Base-by-base conservation (phyloP, 1,284 basidiomycete genomes). In the Phellopilus nigrolimitatus region DNA sequence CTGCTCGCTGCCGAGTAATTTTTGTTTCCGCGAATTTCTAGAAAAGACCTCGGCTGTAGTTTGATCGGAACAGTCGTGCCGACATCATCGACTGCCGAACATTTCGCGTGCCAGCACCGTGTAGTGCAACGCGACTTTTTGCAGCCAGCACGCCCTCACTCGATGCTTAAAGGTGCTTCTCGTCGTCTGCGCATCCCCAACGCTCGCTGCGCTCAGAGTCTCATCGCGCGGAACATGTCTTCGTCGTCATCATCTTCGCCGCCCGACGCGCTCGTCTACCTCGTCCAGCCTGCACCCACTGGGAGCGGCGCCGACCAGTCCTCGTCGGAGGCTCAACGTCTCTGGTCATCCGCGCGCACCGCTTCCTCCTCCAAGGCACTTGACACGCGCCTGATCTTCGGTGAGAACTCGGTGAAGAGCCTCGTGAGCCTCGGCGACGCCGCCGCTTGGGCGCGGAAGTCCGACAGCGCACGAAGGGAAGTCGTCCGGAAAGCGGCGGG, bases 401-500 rank as follows among this genome's bases (percentile, higher is more conserved):
- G 60, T 3, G 61, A 68, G 12, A 63, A 61, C 21, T 72, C 72
- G 36, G 64, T 84, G 43, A 75, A 80, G 1, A 73, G 79, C 0
- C 64, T 88, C 8, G 73, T 79, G 4, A 83, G 82, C 8, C 70
- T 89, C 13, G 86, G 86, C 0, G 79, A 81, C 13, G 12, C 34
- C 17, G 7, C 42, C 3, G 73, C 69, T 3, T 86, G 80, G 60
- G 63, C 67, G 1, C 59, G 64, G 25, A 81, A 81, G 61, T 68
- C 66, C 4, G 71, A 61, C 1, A 65, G 79, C 48, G 73, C 66
- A n/a, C 76, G 70, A 59, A 70, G 82, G 28, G 88, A 90, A 62
- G 56, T 78, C 4, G 72, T 89, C 15, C 71, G 87, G 57, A 81
- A 78, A 60, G 76, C 84, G 2, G 73, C 88, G 13, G 87, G 81